These are phyloP conservation scores for Canna indica DNA, from an alignment of 176 grass and related monocot genomes.

Conservation along the genomic window DNA sequence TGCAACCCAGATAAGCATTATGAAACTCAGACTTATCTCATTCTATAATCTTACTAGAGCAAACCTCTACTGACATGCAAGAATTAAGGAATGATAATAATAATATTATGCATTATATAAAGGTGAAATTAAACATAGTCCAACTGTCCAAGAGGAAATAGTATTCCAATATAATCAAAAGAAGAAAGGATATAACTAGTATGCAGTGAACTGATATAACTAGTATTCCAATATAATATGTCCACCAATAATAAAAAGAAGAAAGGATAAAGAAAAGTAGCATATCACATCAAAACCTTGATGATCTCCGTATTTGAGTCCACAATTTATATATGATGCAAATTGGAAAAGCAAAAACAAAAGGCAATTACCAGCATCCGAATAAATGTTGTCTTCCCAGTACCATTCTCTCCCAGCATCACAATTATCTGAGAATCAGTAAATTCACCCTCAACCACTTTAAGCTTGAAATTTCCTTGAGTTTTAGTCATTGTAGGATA, in stretches of 20 bases:
- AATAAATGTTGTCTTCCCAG: slow-evolving; percentile 84
- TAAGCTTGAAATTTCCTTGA: slow-evolving; percentile 65
- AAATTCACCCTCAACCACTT: slow-evolving; percentile 61
- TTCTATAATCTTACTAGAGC: background rate
- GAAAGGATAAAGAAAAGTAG: too few relatives aligned
- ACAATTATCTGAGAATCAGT: slow-evolving; percentile 80
- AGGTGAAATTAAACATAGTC: too few relatives aligned
- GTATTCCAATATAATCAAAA: too few relatives aligned
- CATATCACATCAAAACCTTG: too few relatives aligned
- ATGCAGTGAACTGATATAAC: too few relatives aligned
- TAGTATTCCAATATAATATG: too few relatives aligned
- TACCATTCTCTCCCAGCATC: slow-evolving; percentile 85
- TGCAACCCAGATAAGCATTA: background rate
- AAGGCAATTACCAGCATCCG: slow-evolving; percentile 47
- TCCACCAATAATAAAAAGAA: too few relatives aligned
- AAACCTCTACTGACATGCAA: background rate
- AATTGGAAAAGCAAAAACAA: background rate
- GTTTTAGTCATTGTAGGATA: slow-evolving; percentile 94
- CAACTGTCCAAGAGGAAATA: too few relatives aligned
- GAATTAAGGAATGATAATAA: too few relatives aligned
- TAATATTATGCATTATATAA: too few relatives aligned
- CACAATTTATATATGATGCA: background rate
- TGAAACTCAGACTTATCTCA: background rate
- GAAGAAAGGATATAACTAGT: too few relatives aligned
- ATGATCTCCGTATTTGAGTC: too few relatives aligned